Base-by-base conservation (phyloP, 2,329 filamentous ascomycete species). In the Diaporthe citriasiana region DNA sequence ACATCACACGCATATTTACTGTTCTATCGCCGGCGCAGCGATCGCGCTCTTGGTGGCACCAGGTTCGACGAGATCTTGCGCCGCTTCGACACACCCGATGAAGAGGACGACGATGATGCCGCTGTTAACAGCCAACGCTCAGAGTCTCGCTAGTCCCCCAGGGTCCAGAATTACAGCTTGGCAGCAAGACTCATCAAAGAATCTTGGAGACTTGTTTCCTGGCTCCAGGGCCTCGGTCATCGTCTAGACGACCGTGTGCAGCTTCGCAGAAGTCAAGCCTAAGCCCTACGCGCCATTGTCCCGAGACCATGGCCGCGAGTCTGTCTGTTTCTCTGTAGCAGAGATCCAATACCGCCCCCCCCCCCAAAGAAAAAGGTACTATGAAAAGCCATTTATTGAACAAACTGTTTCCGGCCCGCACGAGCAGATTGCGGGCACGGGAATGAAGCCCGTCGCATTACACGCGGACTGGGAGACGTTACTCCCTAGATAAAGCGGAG, bases 11-110 rank as follows among this genome's bases (percentile, higher is more conserved):
- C 97, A 0, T 99, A 99, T 83, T 89, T 99, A 15, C 88, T 99
- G 45, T 99, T 99, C 87, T 99, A 99, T 85, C 94, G 97, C 53
- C 93, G 97, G 73, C 93, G 95, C 76, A 94, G 95, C 7, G 87
- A 89, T 10, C 84, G 84, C 76, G 93, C 95, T 76, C 90, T 99
- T 77, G 97, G 97, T 73, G 95, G 95, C 35, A 88, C 92, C 57
- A 89, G 89, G 69, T 92, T 98, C 75, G 89, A 92, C 78, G 87
- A 92, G 77, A 91, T 98, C 66, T 87, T 94, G 71, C 89, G 71
- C 45, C 59, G 70, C 7, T 75, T 69, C 30, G 68, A 65, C 25
- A 53, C 57, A 10, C 19, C 17, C 17, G 63, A 63, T 12, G 71
- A 63, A 51, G 69, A 71, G 38, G 69, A 71, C 22, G 74, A 75